Percentiles rank a stretch among this genome's conserved stretches.
These are phyloP conservation scores for Glaciozyma martinii DNA, from an alignment of 768 basidiomycete species.

Conservation along the genomic window DNA sequence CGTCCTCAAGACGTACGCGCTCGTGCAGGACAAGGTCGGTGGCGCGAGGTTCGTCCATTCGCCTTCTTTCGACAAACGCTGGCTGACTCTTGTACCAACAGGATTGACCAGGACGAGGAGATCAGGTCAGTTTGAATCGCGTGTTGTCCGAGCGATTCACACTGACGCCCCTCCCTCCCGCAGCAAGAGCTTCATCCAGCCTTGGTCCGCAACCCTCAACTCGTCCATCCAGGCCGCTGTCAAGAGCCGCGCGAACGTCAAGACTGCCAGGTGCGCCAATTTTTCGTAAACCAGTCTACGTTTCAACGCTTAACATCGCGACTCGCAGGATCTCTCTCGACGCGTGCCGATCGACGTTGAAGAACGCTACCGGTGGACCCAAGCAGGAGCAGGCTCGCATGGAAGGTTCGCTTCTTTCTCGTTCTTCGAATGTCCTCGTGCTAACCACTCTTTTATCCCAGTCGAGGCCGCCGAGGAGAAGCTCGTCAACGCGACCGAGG, in stretches of 20 bases:
- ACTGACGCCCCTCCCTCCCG: not conserved
- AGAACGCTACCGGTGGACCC: conserved; percentile 39
- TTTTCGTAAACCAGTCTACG: no score
- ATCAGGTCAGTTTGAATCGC: not conserved
- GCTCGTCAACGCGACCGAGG: conserved; percentile 94
- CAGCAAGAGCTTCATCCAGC: conserved; percentile 54
- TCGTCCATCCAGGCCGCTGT: conserved; percentile 79
- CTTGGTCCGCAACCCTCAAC: conserved; percentile 80
- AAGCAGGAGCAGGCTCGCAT: conserved; percentile 79
- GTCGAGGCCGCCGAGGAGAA: conserved; percentile 59
- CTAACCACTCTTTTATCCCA: not conserved
- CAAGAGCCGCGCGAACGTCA: conserved; percentile 57
- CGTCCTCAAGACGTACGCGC: conserved; percentile 67
- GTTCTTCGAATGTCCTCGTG: not conserved
- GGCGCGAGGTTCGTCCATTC: conserved; percentile 45
- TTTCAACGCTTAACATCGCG: no score
- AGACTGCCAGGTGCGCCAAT: conserved; percentile 36
- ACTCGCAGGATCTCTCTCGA: conserved; percentile 27
- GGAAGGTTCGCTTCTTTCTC: conserved; percentile 21
- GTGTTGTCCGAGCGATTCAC: not conserved
- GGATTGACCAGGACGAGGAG: conserved; percentile 18
- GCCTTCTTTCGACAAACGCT: no score
- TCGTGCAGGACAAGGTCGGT: conserved; percentile 75
- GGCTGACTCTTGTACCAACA: not conserved
- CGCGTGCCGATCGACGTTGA: conserved; percentile 63